Evolutionary conservation across 331 rosid genomes (phyloP).

Genomic region (Dryas integrifolia): DNA sequence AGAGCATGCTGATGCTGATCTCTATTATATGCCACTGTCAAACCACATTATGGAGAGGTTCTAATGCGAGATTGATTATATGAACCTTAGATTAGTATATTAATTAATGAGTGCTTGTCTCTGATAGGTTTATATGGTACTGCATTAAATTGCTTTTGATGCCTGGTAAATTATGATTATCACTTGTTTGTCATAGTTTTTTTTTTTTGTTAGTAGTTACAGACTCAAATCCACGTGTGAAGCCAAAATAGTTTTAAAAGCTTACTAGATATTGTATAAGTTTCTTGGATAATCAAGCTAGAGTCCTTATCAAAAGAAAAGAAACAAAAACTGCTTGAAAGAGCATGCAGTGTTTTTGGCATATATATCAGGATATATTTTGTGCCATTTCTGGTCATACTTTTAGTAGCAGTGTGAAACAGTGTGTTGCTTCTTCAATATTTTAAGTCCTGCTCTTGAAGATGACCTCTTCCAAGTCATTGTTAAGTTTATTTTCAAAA

Average conservation of each 20-base stretch:
- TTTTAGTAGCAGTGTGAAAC: not conserved
- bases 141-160: not conserved
- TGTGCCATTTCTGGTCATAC: not conserved
- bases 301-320: not conserved
- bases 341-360: constrained; percentile 3
- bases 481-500: not conserved
- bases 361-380: not conserved
- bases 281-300: constrained; percentile 3
- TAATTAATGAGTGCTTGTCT: not conserved
- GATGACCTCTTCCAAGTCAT: not conserved
- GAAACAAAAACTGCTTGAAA: not conserved
- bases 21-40: not conserved
- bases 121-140: not conserved
- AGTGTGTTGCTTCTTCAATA: not conserved
- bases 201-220: not conserved
- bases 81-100: constrained; percentile 5
- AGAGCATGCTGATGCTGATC: constrained; percentile 10
- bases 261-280: not conserved
- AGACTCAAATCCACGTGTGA: not conserved
- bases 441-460: not conserved
- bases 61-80: constrained; percentile 15
- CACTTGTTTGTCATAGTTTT: not conserved
- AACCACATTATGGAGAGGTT: not conserved
- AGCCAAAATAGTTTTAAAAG: not conserved
- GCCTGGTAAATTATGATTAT: not conserved